Evolutionary conservation across 208 protist species (phyloP), one percentile per base, ranked within the genome.

Genomic region (Leishmania braziliensis): DNA sequence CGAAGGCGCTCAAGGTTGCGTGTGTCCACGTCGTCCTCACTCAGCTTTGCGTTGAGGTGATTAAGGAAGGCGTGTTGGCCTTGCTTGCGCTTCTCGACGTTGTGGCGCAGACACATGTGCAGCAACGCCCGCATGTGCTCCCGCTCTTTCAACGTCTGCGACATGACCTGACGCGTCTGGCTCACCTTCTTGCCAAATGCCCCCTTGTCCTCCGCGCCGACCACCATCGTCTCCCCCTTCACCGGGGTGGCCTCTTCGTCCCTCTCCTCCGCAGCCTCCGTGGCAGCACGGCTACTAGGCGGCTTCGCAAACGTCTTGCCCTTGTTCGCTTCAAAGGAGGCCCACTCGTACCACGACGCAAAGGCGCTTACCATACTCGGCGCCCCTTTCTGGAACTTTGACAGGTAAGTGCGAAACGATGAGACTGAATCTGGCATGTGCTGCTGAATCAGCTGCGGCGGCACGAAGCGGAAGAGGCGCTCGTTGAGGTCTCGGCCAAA

Each of bases 71-170:
- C 89, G 77, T 95, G 91, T 71, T 94, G 92, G 16, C 95, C 95
- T 71, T 95, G 91, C 80, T 91, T 90, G 36, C 95, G 91, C 80
- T 88, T 85, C 43, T 84, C 75, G 14, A 79, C 84, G 85, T 97
- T 96, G 88, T 96, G 93, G 36, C 95, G 91, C 20, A 96, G 73
- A 73, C 92, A 96, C 95, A 97, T 97, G 78, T 92, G 88, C 50
- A 97, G 83, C 75, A 97, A 82, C 14, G 92, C 88, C 5, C 91
- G 90, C 78, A 97, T 87, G 84, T 97, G 95, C 78, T 84, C 88
- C 36, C 95, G 88, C 80, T 97, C 95, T 69, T 86, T 82, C 56
- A 96, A 83, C 18, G 86, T 95, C 84, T 95, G 88, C 65, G 91
- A 87, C 84, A 97, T 84, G n/a, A 86, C 72, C 72, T 89, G 78